Evolutionary conservation across 2,329 filamentous ascomycete species (phyloP).

Genomic region (Alternaria arbusti): DNA sequence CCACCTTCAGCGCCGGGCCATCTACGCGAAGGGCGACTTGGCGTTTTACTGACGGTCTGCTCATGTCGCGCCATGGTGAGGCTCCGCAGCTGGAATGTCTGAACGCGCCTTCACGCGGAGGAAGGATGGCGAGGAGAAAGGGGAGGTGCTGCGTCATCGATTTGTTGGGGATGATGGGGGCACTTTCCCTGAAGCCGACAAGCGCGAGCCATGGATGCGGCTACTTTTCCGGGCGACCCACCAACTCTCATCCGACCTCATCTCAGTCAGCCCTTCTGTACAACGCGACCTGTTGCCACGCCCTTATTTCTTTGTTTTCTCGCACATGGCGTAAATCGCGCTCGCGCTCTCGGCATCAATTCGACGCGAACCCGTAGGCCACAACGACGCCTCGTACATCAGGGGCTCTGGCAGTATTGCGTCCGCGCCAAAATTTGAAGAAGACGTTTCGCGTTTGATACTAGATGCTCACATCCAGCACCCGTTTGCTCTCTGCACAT

Average conservation of each 20-base stretch:
- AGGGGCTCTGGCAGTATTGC: not conserved
- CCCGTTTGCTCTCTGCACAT: not conserved
- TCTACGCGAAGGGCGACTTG: not conserved
- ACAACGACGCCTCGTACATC: not conserved
- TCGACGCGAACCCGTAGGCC: not conserved
- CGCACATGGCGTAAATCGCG: not conserved
- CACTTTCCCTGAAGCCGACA: not conserved
- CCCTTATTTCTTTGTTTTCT: not conserved
- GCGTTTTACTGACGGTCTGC: not conserved
- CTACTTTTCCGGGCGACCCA: not conserved
- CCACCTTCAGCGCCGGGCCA: conserved; percentile 1
- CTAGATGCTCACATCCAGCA: not conserved
- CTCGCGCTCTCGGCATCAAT: not conserved
- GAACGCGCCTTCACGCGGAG: not conserved
- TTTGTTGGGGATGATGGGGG: not conserved
- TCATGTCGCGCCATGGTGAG: not conserved
- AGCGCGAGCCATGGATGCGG: not conserved
- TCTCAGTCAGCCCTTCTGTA: not conserved
- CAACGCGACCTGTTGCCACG: not conserved
- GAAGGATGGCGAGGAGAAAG: not conserved
- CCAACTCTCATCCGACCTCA: conserved; percentile 2
- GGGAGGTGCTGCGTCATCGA: conserved; percentile 8
- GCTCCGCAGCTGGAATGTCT: not conserved
- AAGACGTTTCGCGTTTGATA: not conserved
- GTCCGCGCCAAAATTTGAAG: not conserved